Evolutionary conservation across 2,329 filamentous ascomycete genomes (phyloP).

Genomic region (Domatiomyces catenatus): DNA sequence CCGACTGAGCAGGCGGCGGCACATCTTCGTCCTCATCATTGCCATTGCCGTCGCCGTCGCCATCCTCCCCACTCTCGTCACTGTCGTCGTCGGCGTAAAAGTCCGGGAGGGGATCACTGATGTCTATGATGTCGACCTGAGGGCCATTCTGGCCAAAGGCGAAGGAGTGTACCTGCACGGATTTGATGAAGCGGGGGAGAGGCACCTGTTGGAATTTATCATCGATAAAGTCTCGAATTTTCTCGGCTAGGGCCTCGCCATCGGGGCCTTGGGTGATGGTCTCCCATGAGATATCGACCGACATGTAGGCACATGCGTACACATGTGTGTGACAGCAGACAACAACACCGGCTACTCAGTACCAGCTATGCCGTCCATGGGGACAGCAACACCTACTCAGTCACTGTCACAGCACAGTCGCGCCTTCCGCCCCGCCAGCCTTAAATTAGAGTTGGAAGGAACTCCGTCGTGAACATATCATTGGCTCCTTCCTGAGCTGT

Average conservation of each 20-base stretch:
- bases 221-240: constrained; percentile 85
- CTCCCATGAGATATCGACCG: constrained; percentile 95
- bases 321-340: too few species aligned
- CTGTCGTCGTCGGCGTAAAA: constrained; percentile 72
- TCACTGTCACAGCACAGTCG: too few species aligned
- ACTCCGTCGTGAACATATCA: not conserved
- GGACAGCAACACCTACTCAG: not conserved
- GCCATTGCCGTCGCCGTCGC: not conserved
- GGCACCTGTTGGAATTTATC: constrained; percentile 86
- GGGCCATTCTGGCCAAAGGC: constrained; percentile 75
- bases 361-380: too few species aligned
- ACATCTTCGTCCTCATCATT: too few species aligned
- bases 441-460: not conserved
- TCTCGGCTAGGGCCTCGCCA: constrained; percentile 66
- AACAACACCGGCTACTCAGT: too few species aligned
- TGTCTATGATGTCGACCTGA: constrained; percentile 83
- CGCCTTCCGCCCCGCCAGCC: not conserved
- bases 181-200: constrained; percentile 89
- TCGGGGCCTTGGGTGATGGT: constrained; percentile 79
- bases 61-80: constrained; percentile 35
- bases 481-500: not conserved
- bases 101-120: constrained; percentile 85
- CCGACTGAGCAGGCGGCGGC: too few species aligned
- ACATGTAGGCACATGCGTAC: too few species aligned
- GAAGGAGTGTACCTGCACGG: constrained; percentile 86